phyloP scores from a whole-genome alignment of 2,329 filamentous ascomycete species.

The Aureobasidium sp. region DNA sequence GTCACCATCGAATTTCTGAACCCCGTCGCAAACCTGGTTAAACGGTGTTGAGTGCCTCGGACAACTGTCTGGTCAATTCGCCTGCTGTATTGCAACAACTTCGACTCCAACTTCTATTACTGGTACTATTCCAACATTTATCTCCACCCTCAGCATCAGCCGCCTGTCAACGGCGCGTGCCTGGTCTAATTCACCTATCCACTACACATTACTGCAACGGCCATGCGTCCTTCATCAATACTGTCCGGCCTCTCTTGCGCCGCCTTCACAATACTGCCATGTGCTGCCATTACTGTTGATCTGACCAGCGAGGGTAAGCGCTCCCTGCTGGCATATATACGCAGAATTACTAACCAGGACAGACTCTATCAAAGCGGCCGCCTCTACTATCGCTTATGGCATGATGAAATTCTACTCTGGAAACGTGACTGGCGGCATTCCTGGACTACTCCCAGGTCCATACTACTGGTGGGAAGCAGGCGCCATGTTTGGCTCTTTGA shows the following conservation, averaged over 20 bases:
- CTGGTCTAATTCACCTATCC: neutral
- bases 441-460: constrained; percentile 53
- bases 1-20: neutral
- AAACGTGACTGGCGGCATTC: constrained; percentile 44
- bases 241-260: constrained; percentile 15
- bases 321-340: neutral
- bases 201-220: neutral
- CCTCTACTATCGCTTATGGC: constrained; percentile 37
- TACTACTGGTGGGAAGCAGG: constrained; percentile 69
- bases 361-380: constrained; percentile 40
- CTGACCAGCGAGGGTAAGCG: constrained; percentile 19
- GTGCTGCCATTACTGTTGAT: constrained; percentile 19
- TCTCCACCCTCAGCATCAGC: neutral
- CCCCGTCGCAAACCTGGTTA: neutral
- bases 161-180: neutral
- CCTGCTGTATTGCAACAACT: neutral
- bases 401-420: constrained; percentile 49
- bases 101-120: neutral
- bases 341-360: constrained; percentile 1
- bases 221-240: constrained; percentile 18
- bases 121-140: neutral
- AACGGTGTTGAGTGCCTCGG: neutral
- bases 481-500: constrained; percentile 56
- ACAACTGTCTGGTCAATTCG: neutral
- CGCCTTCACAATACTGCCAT: constrained; percentile 18